Conservation (phyloP, 441 rosid genomes). For the Euphorbia corollata region DNA sequence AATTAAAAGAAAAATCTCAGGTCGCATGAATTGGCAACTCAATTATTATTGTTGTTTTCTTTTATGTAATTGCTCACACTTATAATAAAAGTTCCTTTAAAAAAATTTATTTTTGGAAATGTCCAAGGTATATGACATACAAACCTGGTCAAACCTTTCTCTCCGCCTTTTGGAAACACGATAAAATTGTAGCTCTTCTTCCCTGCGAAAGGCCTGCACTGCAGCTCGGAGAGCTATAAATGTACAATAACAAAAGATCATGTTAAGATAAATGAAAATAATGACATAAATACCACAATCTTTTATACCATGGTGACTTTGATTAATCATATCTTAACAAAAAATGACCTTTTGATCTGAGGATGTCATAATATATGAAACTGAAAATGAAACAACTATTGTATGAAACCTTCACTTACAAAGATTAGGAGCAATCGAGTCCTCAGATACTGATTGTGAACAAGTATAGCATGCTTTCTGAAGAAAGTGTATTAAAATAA, state of each 20-base stretch:
- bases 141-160: constrained; percentile 83
- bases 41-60: neutral
- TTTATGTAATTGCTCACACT: neutral
- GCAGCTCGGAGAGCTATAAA: constrained; percentile 71
- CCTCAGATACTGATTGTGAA: constrained; percentile 59
- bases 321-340: neutral
- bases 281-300: neutral
- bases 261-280: neutral
- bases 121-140: constrained; percentile 3
- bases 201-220: constrained; percentile 74
- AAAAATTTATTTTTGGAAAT: neutral
- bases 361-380: too few relatives aligned
- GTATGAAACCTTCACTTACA: constrained; percentile 39
- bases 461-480: constrained; percentile 82
- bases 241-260: constrained; percentile 4
- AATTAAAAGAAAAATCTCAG: neutral
- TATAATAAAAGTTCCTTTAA: neutral
- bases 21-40: neutral
- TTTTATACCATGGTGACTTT: neutral
- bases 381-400: too few relatives aligned
- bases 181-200: constrained; percentile 56
- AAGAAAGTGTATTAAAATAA: constrained; percentile 20
- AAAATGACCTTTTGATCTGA: too few relatives aligned
- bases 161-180: constrained; percentile 70
- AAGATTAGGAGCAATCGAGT: constrained; percentile 63